Base-by-base conservation (phyloP, 2,329 filamentous ascomycete species). In the Thelonectria blattea region DNA sequence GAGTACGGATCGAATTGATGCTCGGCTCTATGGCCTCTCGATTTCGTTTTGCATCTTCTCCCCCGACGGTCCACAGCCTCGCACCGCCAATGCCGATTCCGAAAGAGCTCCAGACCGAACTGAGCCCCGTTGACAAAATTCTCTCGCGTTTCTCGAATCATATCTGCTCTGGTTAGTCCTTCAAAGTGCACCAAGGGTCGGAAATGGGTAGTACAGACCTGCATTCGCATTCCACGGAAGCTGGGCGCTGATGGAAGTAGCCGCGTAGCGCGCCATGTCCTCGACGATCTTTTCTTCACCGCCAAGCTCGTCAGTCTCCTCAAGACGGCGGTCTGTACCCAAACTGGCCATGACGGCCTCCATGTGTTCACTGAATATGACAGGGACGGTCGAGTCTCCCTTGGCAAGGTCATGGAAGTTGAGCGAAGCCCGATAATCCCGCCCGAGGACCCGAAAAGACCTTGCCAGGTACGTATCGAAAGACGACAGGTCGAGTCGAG, bases 201-300 rank as follows among this genome's bases (percentile, higher is more conserved):
- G 34, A 37, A 11, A 11, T 37, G 6, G 34, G 34, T 12, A 15
- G 15, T 37, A 20, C 15, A 12, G 10, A 42, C 24, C 22, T 15
- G 34, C 9, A 45, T 43, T 43, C 17, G 17, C 1, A n/a, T 52
- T 39, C 39, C 37, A 42, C 15, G 43, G 46, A 11, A 54, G 46
- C 12, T 64, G 58, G 6, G 49, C 51, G 11, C 32, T 49, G 32
- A 62, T 64, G 20, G 55, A 64, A 3, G 55, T 49, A 2, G 52
- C 58, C 0, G 48, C 41, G 20, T 53, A 64, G 5, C 52, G 55
- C 2, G 59, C 50, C 7, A 62, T 50, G 2, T 50, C 30, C 1
- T 51, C 30, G 3, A 61, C 56, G 1, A 61, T 11, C 8, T 45
- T 5, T 2, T 37, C 10, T 42, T 61, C 59, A 9, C 49, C 49